Evolutionary conservation across 2,329 filamentous ascomycete species (phyloP), one percentile per base, ranked within the genome.

Genomic region (Ampelomyces quisqualis): DNA sequence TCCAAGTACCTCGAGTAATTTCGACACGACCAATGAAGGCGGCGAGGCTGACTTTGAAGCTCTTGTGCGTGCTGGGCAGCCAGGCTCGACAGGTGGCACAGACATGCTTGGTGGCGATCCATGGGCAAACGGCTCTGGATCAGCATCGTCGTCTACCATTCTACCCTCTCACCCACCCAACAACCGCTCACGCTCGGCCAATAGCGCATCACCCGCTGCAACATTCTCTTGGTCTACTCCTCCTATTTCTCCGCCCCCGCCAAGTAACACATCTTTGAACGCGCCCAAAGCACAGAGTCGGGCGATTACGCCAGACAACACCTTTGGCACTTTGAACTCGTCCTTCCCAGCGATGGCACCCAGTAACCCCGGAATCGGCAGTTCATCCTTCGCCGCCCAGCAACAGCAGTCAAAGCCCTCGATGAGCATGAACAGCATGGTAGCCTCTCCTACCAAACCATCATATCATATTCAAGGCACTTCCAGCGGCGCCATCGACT

Each of bases 41-140:
- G 76, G 73, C 9, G 77, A 86, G 34, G 80, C 86, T 43, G 89
- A 94, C 60, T 98, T 97, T 60, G 90, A 95, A 65, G 81, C 81
- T 2, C 80, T 98, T 2, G 90, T 98, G 36, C 89, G 94, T 59
- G 91, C 91, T 7, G 81, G 80, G 40, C 72, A 76, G n/a, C 54
- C 57, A 24, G 32, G 69, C 60, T 19, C 68, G 61, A 41, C 56
- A 33, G 52, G 57, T 11, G 60, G 61, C 9, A 60, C 59, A 34
- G 69, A 74, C 26, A 64, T 66, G 58, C 51, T 63, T 22, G 70
- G 74, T 48, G 72, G 73, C 17, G 62, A 65, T 44, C 60, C 71
- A 33, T 76, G 73, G 73, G 67, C 59, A 23, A 60, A 65, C 29
- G 55, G 62, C 17, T 50, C 68, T 18, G 43, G 62, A 2, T 57